Evolutionary conservation across 1,284 basidiomycete species (phyloP), one percentile per base, ranked within the genome.

Genomic region (Peniophora sp.): DNA sequence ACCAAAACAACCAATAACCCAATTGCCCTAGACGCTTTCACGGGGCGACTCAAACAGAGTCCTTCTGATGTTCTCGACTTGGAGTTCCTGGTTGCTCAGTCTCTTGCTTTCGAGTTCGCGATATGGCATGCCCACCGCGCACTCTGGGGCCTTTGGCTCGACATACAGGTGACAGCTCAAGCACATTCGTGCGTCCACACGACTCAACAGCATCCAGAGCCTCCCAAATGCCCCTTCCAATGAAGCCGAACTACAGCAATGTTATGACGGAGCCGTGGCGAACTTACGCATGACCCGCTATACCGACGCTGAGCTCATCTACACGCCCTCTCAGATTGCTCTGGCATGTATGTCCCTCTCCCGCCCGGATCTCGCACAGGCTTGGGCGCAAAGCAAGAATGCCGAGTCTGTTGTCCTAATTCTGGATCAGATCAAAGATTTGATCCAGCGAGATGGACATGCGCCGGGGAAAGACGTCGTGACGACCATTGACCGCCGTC

Each of bases 1-100:
- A 88, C 93, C 17, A 99, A 99, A 72, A 97, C 97, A 12, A 96
- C 93, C 34, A 98, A 99, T 63, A 84, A 90, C 58, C 87, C 91
- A 1, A 87, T 98, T 48, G 83, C 92, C 2, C 74, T 98, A 51
- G 88, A 94, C 55, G 68, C 76, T 1, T 99, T 97, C 66, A 85
- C 90, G 0, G 72, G 79, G 0, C 78, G 82, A 54, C 90, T 97
- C 50, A 88, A 85, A 55, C 90, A 92, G 2, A 71, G 78, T 3
- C 78, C 86, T 3, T 77, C 79, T 10, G 92, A 95, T 60, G 88
- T 99, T 6, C 79, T 97, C 43, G 88, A 93, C 50, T 79, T 97
- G 41, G 96, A 99, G 67, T 99, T 98, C 62, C 80, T 97, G 12
- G 88, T 99, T 11, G 90, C 93, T 0, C 97, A 98, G 68, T 92